Evolutionary conservation across 75 land plant species (phyloP).

Genomic region (Ceratopteris richardii): DNA sequence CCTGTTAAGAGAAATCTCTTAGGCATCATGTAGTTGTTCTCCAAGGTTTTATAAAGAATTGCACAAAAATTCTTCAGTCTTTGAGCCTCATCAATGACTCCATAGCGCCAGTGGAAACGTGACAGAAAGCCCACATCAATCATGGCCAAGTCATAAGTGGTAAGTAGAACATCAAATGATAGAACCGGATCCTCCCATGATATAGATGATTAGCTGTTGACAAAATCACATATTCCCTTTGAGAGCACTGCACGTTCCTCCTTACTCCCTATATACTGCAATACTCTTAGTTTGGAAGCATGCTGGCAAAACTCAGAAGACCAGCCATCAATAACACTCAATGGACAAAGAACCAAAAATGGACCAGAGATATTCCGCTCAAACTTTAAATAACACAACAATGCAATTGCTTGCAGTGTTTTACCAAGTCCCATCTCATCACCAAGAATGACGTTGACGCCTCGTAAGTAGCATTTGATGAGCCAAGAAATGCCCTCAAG

Average conservation of each 20-base stretch:
- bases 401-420: conserved; percentile 73
- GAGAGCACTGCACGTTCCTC: conserved; percentile 41
- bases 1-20: conserved; percentile 77
- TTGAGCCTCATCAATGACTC: conserved; percentile 91
- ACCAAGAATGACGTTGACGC: conserved; percentile 85
- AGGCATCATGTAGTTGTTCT: conserved; percentile 57
- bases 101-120: conserved; percentile 68
- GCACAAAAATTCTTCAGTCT: conserved; percentile 84
- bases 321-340: conserved; percentile 93
- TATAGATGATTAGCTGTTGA: conserved; percentile 17
- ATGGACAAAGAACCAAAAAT: conserved; percentile 76
- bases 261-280: conserved; percentile 70
- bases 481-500: conserved; percentile 82
- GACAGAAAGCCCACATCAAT: conserved; percentile 69
- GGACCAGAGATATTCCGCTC: conserved; percentile 42
- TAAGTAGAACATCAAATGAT: conserved; percentile 76
- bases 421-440: conserved; percentile 98
- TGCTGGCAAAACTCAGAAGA: conserved; percentile 57
- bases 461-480: conserved; percentile 46
- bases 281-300: conserved; percentile 47
- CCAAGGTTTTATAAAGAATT: conserved; percentile 64
- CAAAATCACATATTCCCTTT: conserved; percentile 39
- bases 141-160: conserved; percentile 84
- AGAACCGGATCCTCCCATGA: conserved; percentile 29
- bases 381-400: conserved; percentile 61